A percentile compares a stretch with the other conserved stretches of the same genome.
These are phyloP conservation scores for Chaetomium sp. DNA, from an alignment of 2,329 filamentous ascomycete genomes.

Conservation along the genomic window DNA sequence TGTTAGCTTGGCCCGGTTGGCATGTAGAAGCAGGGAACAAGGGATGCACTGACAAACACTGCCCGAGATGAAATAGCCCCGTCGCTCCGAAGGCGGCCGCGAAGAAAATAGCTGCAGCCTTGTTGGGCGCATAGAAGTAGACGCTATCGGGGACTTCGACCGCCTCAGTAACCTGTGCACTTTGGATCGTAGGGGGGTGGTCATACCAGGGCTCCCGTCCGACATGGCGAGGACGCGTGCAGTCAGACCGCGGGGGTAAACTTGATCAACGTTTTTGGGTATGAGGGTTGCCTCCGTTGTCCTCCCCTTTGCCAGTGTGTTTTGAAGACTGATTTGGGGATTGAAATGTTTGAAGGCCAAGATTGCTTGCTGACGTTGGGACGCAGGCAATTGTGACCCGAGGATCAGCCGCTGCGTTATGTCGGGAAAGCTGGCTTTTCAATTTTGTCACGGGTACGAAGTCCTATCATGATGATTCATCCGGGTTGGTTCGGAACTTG, in stretches of 20 bases:
- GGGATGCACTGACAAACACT: not conserved
- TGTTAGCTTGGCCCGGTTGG: not conserved
- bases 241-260: not conserved
- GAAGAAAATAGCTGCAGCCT: conserved; percentile 5
- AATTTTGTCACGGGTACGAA: no score
- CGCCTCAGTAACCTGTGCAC: not conserved
- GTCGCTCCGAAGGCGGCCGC: not conserved
- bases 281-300: not conserved
- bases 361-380: not conserved
- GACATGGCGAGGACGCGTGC: not conserved
- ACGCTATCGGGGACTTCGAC: not conserved
- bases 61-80: not conserved
- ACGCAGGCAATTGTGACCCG: not conserved
- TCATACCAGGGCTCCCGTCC: not conserved
- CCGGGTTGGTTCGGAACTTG: no score
- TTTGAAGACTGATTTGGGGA: no score
- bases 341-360: not conserved
- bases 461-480: no score
- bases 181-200: no score
- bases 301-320: no score
- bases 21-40: not conserved
- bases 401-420: no score
- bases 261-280: not conserved
- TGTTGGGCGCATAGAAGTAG: conserved; percentile 12
- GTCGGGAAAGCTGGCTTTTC: no score